phyloP scores from a whole-genome alignment of 2,329 filamentous ascomycete genomes.

The Amesomyces nigricolor region DNA sequence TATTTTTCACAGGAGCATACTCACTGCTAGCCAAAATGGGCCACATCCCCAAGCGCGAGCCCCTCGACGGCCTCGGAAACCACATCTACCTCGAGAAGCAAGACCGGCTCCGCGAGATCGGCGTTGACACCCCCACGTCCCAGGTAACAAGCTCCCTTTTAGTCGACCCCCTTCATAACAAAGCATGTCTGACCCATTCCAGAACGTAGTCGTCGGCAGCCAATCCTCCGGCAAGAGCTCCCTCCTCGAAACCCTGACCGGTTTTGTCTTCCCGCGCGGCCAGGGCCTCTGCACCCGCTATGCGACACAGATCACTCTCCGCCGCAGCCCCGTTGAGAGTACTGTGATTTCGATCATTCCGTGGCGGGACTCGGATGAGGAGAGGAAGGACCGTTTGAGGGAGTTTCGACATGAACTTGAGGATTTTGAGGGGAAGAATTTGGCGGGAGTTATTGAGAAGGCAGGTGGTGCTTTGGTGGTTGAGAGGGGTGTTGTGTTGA shows the following conservation, averaged over 20 bases:
- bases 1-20: no score
- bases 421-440: conserved; percentile 32
- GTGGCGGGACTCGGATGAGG: conserved; percentile 18
- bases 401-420: conserved; percentile 32
- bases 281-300: conserved; percentile 44
- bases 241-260: conserved; percentile 62
- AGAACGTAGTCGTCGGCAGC: conserved; percentile 55
- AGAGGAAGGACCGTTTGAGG: conserved; percentile 24
- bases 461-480: conserved; percentile 26
- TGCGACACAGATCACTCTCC: conserved; percentile 43
- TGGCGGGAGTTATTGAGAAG: conserved; percentile 38
- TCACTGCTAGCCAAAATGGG: not conserved
- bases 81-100: conserved; percentile 19
- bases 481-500: not conserved
- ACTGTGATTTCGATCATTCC: conserved; percentile 42
- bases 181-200: not conserved
- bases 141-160: conserved; percentile 7
- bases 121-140: conserved; percentile 12
- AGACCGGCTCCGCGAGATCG: conserved; percentile 17
- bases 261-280: conserved; percentile 42
- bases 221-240: conserved; percentile 85
- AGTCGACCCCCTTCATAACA: not conserved
- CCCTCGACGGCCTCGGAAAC: conserved; percentile 13
- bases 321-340: conserved; percentile 33
- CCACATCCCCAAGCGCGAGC: not conserved